These are phyloP conservation scores for Volvox carteri DNA, from an alignment of 163 green algal species.

Conservation along the genomic window DNA sequence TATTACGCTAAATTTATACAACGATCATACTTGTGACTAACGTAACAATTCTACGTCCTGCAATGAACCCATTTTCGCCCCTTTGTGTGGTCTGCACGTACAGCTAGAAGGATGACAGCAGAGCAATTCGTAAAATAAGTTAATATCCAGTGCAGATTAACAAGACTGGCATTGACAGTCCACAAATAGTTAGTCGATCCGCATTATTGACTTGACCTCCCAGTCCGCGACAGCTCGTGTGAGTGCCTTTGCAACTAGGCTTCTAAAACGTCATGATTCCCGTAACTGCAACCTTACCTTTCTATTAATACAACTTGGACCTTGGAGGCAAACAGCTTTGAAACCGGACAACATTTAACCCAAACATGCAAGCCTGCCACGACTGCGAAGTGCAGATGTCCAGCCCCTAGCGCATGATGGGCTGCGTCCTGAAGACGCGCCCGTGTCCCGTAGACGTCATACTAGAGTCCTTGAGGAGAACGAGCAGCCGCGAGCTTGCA, in stretches of 20 bases:
- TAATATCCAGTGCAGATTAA: too few relatives aligned
- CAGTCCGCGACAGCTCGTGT: not conserved
- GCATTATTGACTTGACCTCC: slow-evolving; percentile 30
- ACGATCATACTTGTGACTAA: not conserved
- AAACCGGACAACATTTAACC: not conserved
- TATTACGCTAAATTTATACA: not conserved
- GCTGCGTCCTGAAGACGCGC: not conserved
- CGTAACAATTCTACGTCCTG: not conserved
- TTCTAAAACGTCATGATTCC: not conserved
- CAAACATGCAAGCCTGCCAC: not conserved
- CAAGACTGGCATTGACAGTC: too few relatives aligned
- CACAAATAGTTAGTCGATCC: not conserved
- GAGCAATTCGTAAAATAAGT: too few relatives aligned
- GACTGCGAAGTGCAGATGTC: not conserved
- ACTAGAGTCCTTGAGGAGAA: not conserved
- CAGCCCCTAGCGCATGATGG: not conserved
- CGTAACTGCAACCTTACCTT: not conserved
- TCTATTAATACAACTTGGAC: not conserved
- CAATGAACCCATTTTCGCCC: not conserved
- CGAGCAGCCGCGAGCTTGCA: not conserved
- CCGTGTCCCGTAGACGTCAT: not conserved
- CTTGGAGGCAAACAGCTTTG: too few relatives aligned
- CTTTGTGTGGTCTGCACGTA: too few relatives aligned
- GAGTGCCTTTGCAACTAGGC: not conserved
- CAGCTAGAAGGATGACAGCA: too few relatives aligned